Evolutionary conservation across 805 yeast species (phyloP).

Genomic region (Saitoella complicata): DNA sequence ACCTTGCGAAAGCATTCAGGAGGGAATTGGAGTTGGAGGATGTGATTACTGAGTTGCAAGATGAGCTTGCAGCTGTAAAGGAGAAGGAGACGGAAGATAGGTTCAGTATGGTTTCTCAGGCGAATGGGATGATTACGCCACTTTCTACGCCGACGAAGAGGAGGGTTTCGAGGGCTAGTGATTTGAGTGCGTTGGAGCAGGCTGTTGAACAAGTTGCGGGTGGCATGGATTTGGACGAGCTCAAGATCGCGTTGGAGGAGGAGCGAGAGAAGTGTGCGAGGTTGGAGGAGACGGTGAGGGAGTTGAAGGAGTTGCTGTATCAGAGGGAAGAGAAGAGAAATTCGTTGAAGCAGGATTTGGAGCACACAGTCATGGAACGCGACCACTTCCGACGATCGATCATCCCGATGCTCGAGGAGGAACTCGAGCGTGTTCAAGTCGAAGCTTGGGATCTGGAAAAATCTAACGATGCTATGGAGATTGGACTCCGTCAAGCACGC

Average conservation of each 20-base stretch:
- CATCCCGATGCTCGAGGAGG: too few species aligned
- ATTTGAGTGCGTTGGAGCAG: too few species aligned
- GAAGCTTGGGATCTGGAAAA: too few species aligned
- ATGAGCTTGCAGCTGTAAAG: conserved; percentile 2
- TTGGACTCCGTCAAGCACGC: too few species aligned
- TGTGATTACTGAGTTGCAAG: conserved; percentile 3
- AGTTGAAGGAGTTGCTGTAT: conserved; percentile 4
- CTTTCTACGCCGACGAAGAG: not conserved
- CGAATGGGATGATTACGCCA: not conserved
- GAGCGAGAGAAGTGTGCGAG: conserved; percentile 7
- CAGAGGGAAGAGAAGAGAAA: too few species aligned
- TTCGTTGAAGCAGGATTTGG: too few species aligned
- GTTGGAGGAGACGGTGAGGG: conserved; percentile 4
- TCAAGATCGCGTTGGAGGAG: conserved; percentile 4
- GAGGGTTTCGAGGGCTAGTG: conserved; percentile 1
- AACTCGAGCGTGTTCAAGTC: too few species aligned
- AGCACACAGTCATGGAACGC: too few species aligned
- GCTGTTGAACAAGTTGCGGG: conserved; percentile 6
- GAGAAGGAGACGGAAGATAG: conserved; percentile 6
- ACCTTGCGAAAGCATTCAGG: conserved; percentile 12
- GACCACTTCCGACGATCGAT: too few species aligned
- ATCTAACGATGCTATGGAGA: too few species aligned
- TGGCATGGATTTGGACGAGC: conserved; percentile 10
- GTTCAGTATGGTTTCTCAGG: not conserved
- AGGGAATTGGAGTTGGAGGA: conserved; percentile 12